These are phyloP conservation scores for Rheum nobile DNA, from an alignment of 148 eudicot genomes.

Conservation along the genomic window DNA sequence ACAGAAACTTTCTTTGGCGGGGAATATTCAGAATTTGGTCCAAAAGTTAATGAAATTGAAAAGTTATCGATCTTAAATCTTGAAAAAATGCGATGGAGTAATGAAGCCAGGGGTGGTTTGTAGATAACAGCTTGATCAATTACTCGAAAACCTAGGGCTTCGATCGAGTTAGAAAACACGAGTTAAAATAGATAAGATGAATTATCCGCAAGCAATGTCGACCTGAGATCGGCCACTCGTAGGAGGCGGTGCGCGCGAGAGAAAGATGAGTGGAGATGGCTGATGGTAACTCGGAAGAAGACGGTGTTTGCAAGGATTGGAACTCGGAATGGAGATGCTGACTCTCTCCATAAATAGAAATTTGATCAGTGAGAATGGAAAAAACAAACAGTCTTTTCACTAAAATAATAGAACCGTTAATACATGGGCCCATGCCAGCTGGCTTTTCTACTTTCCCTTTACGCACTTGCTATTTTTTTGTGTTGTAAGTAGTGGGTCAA, in stretches of 20 bases:
- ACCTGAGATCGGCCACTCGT: neutral
- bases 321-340: neutral
- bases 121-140: neutral
- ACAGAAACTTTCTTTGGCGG: neutral
- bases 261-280: neutral
- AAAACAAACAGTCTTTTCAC: neutral
- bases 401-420: neutral
- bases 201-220: neutral
- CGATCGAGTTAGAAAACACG: neutral
- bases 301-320: neutral
- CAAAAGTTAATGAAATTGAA: neutral
- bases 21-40: neutral
- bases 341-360: neutral
- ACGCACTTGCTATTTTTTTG: too few relatives aligned
- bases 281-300: neutral
- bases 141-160: neutral
- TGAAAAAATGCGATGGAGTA: neutral
- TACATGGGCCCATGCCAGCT: neutral
- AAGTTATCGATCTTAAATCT: neutral
- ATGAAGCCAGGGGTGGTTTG: neutral
- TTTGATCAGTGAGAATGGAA: neutral
- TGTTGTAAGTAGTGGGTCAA: too few relatives aligned
- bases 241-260: neutral
- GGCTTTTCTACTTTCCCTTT: neutral
- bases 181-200: neutral